Base-by-base conservation (phyloP, 2,329 filamentous ascomycete species). In the Aspergillus transmontanensis region DNA sequence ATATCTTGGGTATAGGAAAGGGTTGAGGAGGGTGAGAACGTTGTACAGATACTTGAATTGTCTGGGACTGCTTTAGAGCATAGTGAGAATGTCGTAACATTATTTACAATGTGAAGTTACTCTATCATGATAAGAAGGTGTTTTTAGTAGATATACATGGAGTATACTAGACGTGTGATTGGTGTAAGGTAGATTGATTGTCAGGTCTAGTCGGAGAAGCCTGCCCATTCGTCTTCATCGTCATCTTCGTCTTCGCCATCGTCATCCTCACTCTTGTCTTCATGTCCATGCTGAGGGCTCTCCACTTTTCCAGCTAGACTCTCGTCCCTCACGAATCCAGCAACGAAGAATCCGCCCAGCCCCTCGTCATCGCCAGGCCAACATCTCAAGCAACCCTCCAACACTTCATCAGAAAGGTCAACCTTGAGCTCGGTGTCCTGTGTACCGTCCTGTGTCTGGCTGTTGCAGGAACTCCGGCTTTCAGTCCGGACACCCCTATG, bases 331-430 rank as follows among this genome's bases (percentile, higher is more conserved):
- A 92, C 85, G 77, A 99, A 97, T 0, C 86, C 92, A n/a, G 88
- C 93, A 23, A 97, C 91, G 71, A 99, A 99, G 78, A 99, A 98
- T 0, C 95, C 94, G 86, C 97, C 97, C 0, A 94, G 91, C 0
- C 93, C 93, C 66, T 90, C 87, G 11, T 89, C 89, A 69, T 94
- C 93, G 30, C 88, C 91, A 70, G 94, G 91, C 76, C 91, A 89
- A 36, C 92, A 92, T 63, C 94, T 84, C 61, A 97, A 90, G 72
- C 93, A 97, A 3, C 86, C 91, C 30, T 94, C 89, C 6, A 82
- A 77, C 46, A 82, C 73, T 58, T 87, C 80, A 1, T 84, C 85
- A 71, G 68, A 82, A 81, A 78, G 60, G 41, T 75, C 64, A 60
- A 75, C 66, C 9, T 57, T 57, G n/a, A 46, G 23, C 26, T 28